Percentiles rank a stretch among this genome's conserved stretches.
Evolutionary conservation across 768 basidiomycete genomes (phyloP).

Genomic region (Lentinula sp.): DNA sequence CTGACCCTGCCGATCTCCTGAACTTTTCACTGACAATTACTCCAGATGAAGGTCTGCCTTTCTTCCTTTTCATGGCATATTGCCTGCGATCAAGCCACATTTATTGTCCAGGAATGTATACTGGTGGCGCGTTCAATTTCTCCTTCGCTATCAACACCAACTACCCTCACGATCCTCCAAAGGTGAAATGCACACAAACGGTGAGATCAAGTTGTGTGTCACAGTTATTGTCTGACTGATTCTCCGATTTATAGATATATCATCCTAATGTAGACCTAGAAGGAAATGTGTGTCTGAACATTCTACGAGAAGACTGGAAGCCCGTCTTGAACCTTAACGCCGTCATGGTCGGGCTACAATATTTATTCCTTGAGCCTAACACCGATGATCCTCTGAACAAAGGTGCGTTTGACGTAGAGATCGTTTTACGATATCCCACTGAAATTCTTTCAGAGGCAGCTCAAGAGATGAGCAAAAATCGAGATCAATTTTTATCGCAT

Average conservation of each 20-base stretch:
- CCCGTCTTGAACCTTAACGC: slow-evolving; percentile 96
- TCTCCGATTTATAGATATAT: slow-evolving; percentile 65
- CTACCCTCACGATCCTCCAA: slow-evolving; percentile 99
- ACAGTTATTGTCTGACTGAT: not conserved
- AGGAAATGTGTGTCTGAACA: slow-evolving; percentile 98
- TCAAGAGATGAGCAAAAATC: slow-evolving; percentile 84
- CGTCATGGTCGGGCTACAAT: slow-evolving; percentile 97
- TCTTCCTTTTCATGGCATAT: not conserved
- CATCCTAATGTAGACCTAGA: slow-evolving; percentile 98
- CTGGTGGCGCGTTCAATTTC: slow-evolving; percentile 89
- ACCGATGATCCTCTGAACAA: slow-evolving; percentile 99
- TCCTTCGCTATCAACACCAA: slow-evolving; percentile 95
- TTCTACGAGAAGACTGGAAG: slow-evolving; percentile 99
- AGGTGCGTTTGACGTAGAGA: slow-evolving; percentile 43
- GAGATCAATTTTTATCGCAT: slow-evolving; percentile 77
- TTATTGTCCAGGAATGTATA: slow-evolving; percentile 81
- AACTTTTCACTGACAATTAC: slow-evolving; percentile 95
- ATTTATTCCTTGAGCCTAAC: slow-evolving; percentile 97
- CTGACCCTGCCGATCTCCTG: slow-evolving; percentile 89
- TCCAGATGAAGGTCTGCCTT: slow-evolving; percentile 81
- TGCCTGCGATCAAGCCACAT: not conserved
- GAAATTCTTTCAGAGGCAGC: slow-evolving; percentile 71
- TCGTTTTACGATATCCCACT: not conserved
- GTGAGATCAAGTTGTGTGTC: slow-evolving; percentile 36
- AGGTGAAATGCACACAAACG: slow-evolving; percentile 95